These are phyloP conservation scores for Aspergillaceae sp. DNA, from an alignment of 2,329 filamentous ascomycete species.

Conservation along the genomic window DNA sequence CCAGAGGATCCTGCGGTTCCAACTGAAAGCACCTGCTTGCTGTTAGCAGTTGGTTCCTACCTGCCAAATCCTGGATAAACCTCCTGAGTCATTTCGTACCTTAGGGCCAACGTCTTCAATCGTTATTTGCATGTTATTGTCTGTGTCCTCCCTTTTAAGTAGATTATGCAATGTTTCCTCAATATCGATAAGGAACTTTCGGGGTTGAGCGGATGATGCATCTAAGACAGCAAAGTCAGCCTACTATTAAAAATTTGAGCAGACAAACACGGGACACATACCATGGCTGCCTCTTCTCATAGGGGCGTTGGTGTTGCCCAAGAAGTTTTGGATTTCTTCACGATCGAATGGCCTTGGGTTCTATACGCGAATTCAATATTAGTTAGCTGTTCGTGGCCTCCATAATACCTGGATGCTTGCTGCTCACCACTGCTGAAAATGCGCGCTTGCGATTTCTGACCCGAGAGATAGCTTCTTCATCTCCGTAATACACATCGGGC, in stretches of 20 bases:
- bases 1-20: slow-evolving; percentile 81
- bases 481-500: slow-evolving; percentile 52
- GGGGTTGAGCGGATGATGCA: slow-evolving; percentile 59
- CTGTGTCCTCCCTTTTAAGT: slow-evolving; percentile 79
- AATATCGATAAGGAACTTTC: slow-evolving; percentile 80
- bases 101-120: slow-evolving; percentile 94
- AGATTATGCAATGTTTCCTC: slow-evolving; percentile 72
- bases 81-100: slow-evolving; percentile 35
- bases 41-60: slow-evolving; percentile 16
- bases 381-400: slow-evolving; percentile 5
- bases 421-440: slow-evolving; percentile 44
- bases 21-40: slow-evolving; percentile 64
- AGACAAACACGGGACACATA: slow-evolving; percentile 12
- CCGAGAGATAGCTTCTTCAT: slow-evolving; percentile 39
- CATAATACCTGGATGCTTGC: slow-evolving; percentile 15
- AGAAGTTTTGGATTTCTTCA: slow-evolving; percentile 26
- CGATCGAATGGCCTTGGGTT: slow-evolving; percentile 30
- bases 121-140: slow-evolving; percentile 92
- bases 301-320: slow-evolving; percentile 23
- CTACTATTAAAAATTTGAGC: too few relatives aligned
- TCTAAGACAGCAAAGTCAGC: slow-evolving; percentile 44
- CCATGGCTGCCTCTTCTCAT: slow-evolving; percentile 39
- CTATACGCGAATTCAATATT: slow-evolving; percentile 13
- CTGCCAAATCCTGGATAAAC: not conserved
- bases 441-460: slow-evolving; percentile 43